Percentiles rank a stretch among this genome's conserved stretches.
Evolutionary conservation across 805 yeast genomes (phyloP).

Genomic region (Scheffersomyces coipomensis): DNA sequence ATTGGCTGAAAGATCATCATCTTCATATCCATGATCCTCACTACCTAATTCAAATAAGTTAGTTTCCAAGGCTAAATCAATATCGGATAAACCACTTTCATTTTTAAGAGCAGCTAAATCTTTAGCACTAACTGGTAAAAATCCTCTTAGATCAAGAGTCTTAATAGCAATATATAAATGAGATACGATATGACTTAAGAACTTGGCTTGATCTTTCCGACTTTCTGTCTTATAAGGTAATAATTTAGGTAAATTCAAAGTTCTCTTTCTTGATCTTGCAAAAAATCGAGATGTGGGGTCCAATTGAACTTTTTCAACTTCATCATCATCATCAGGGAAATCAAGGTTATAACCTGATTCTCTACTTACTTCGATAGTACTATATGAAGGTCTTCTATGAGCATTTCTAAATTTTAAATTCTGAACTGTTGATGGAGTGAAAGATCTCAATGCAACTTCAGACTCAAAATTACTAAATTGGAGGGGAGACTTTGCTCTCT

Average conservation of each 20-base stretch:
- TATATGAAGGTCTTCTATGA: conserved; percentile 29
- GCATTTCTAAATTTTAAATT: conserved; percentile 8
- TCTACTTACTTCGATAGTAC: conserved; percentile 24
- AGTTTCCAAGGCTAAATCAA: conserved; percentile 54
- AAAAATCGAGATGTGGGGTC: conserved; percentile 38
- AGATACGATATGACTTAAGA: conserved; percentile 75
- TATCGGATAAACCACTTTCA: conserved; percentile 28
- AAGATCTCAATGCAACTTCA: conserved; percentile 15
- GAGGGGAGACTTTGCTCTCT: conserved; percentile 7
- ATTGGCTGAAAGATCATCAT: conserved; percentile 7
- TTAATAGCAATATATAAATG: conserved; percentile 77
- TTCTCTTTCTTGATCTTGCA: conserved; percentile 38
- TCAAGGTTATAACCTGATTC: conserved; percentile 48
- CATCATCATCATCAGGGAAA: conserved; percentile 44
- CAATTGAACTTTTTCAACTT: conserved; percentile 21
- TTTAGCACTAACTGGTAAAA: conserved; percentile 61
- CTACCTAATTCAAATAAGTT: conserved; percentile 40
- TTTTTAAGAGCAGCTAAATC: conserved; percentile 53
- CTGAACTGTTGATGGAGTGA: conserved; percentile 22
- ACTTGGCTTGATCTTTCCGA: conserved; percentile 65
- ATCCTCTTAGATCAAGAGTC: conserved; percentile 73
- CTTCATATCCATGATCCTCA: conserved; percentile 13
- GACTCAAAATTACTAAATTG: conserved; percentile 5
- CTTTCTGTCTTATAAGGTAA: conserved; percentile 78
- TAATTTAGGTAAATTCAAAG: conserved; percentile 38